These are phyloP conservation scores for Groenewaldozyma salmanticensis DNA, from an alignment of 805 yeast genomes.

Conservation along the genomic window DNA sequence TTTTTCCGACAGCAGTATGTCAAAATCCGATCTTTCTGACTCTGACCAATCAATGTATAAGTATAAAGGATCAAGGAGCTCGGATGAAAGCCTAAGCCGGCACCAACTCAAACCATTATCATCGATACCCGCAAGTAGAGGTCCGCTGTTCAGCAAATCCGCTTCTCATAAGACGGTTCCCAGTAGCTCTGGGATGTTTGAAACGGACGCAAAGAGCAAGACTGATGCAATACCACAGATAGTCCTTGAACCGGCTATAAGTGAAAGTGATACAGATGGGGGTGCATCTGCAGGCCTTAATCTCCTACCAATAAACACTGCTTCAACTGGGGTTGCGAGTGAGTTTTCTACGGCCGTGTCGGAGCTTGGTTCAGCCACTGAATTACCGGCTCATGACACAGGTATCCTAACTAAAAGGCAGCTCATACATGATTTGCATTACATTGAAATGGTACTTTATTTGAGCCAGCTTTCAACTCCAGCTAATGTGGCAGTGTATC, in stretches of 20 bases:
- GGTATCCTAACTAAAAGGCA: too few species aligned
- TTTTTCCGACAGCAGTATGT: constrained; percentile 10
- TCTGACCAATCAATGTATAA: too few species aligned
- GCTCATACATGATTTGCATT: too few species aligned
- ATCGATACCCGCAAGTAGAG: background rate
- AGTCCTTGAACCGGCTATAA: background rate
- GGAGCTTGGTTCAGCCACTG: too few species aligned
- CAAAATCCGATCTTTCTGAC: constrained; percentile 13
- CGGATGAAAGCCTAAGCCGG: background rate
- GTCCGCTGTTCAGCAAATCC: too few species aligned
- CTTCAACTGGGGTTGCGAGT: too few species aligned
- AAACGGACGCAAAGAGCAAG: background rate
- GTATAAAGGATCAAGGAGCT: background rate
- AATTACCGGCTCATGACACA: too few species aligned
- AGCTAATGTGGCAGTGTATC: background rate
- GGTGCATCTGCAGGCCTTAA: too few species aligned
- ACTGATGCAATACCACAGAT: background rate
- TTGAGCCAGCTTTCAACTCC: background rate
- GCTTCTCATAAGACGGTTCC: background rate
- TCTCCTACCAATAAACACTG: too few species aligned
- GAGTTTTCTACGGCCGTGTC: too few species aligned
- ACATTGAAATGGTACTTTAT: too few species aligned
- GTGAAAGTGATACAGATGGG: background rate
- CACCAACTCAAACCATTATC: background rate
- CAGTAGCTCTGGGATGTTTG: background rate